Evolutionary conservation across 768 basidiomycete species (phyloP), one percentile per base, ranked within the genome.

Genomic region (Suillus subaureus): DNA sequence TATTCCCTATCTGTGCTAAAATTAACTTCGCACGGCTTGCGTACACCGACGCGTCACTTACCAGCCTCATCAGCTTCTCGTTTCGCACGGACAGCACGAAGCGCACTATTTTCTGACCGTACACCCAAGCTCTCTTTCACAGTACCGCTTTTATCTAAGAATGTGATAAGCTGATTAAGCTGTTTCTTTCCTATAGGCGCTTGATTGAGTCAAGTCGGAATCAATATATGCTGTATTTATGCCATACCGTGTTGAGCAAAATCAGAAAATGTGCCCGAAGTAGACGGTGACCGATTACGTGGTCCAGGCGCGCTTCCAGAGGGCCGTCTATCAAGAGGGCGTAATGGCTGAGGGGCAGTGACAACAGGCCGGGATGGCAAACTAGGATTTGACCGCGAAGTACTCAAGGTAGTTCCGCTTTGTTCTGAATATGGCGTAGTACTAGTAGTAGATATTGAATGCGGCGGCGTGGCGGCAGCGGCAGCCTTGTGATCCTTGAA

Each of bases 1-100:
- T 97, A 97, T 66, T 96, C 94, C 74, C 90, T 93, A 75, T 97
- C 95, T 93, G 70, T 64, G 47, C 9, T 39, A 51, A 52, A 69
- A 40, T 61, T 62, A 28, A 58, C 23, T 35, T n/a, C 45, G 52
- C 43, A 39, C 28, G 15, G n/a, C 61, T 58, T 18, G 16, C 28
- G 23, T 39, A 9, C 62, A 62, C 18, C 57, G 21, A 49, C n/a
- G 58, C 3, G 37, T 26, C 21, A 74, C 83, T 67, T 65, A 91
- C 94, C 92, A 65, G 95, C 94, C 75, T 97, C 95, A 42, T 97
- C 95, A 6, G 91, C 89, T 69, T 97, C 95, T 58, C 96, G 83
- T 78, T 95, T 96, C 28, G 91, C 88, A 47, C 91, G 88, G 21
- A 94, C 92, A 31, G 88, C 85, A 61, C 89, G 86, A 66, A 96